These are phyloP conservation scores for Leptographium wingfieldii DNA, from an alignment of 2,329 filamentous ascomycete genomes.

Conservation along the genomic window DNA sequence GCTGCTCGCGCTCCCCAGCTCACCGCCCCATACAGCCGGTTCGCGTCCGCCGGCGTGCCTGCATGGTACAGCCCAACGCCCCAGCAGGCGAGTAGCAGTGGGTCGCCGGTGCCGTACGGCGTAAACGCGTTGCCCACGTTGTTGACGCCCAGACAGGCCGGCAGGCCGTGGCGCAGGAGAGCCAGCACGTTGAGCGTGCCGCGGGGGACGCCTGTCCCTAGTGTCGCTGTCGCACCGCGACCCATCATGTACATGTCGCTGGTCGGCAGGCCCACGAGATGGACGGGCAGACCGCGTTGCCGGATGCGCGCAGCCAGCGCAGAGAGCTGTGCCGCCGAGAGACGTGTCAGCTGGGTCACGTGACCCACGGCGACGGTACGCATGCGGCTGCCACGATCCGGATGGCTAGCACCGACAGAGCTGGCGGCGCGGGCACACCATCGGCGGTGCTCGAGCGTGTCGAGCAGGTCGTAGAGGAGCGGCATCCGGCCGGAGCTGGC, in stretches of 20 bases:
- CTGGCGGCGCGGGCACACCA: slow-evolving; percentile 30
- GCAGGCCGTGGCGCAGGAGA: slow-evolving; percentile 45
- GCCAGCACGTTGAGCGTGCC: slow-evolving; percentile 50
- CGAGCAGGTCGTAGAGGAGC: slow-evolving; percentile 37
- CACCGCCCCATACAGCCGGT: slow-evolving; percentile 36
- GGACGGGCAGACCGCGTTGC: slow-evolving; percentile 38
- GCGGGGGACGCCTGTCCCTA: slow-evolving; percentile 20
- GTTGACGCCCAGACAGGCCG: slow-evolving; percentile 52
- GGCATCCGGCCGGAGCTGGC: slow-evolving; percentile 25
- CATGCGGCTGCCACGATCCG: slow-evolving; percentile 1
- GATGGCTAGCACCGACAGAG: too few relatives aligned
- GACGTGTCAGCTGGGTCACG: slow-evolving; percentile 52
- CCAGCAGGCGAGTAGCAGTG: slow-evolving; percentile 47
- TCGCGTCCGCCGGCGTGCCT: slow-evolving; percentile 45
- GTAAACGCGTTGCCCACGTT: slow-evolving; percentile 68
- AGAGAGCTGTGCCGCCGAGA: slow-evolving; percentile 35
- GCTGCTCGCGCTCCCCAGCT: slow-evolving; percentile 23
- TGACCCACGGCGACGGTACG: slow-evolving; percentile 51
- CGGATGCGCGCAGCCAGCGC: slow-evolving; percentile 34
- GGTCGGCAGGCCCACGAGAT: slow-evolving; percentile 57
- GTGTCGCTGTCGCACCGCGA: slow-evolving; percentile 18
- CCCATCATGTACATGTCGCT: slow-evolving; percentile 65
- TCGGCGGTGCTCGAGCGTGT: slow-evolving; percentile 30
- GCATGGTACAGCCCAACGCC: slow-evolving; percentile 57
- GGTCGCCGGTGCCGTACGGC: slow-evolving; percentile 55